Evolutionary conservation across 441 rosid genomes (phyloP), one percentile per base, ranked within the genome.

Genomic region (Rhodomyrtus psidioides): DNA sequence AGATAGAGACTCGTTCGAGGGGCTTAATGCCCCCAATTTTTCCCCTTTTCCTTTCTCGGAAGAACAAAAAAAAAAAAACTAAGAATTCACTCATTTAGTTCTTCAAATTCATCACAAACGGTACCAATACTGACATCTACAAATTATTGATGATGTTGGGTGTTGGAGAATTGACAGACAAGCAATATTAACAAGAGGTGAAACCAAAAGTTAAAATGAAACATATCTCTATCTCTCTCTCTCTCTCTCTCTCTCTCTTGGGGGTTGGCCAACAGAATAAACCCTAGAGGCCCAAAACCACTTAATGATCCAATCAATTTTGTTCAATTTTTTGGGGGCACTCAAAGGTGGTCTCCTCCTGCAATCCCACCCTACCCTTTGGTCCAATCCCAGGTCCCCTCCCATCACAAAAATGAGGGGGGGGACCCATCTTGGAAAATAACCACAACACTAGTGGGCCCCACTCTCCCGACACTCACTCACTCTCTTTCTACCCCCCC

Each of bases 1-100:
- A 34, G 49, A 70, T 39, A 70, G 9, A 10, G 79, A 70, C 49
- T 39, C n/a, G n/a, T 39, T 19, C n/a, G 0, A 21, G 49, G 16
- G 79, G n/a, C 5, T 10, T 70, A 70, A 39, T 10, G 79, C 16
- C 79, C 79, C n/a, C 5, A 6, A 10, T 49, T 39, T 3, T 70
- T 49, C 1, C 76, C 49, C 15, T 70, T 39, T 39, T 5, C n/a
- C 15, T 70, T 26, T 57, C 16, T n/a, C 28, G 7, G 6, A 12
- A 57, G n/a, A n/a, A n/a, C n/a, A n/a, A n/a, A n/a, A n/a, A 1
- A 2, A 5, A 12, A 26, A 1, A 57, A 5, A 57, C 0, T 0
- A 62, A 62, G 9, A 9, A 17, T 16, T 30, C 79, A 70, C 79
- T 34, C 76, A 9, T 34, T 30, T 34, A 17, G 9, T 9, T 9